These are phyloP conservation scores for Gossypioides kirkii DNA, from an alignment of 345 rosid species.

Conservation along the genomic window DNA sequence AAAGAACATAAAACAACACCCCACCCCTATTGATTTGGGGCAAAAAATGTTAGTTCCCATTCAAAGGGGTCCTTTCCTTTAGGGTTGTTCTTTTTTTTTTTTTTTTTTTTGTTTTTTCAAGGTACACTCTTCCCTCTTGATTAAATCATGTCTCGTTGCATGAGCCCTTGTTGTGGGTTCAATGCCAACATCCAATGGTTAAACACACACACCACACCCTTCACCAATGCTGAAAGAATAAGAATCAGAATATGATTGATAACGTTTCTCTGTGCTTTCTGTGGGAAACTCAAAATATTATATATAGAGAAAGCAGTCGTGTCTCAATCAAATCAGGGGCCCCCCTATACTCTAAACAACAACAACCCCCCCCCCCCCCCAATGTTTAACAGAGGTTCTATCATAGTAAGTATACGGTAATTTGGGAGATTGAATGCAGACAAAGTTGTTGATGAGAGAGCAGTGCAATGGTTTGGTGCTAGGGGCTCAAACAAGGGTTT, in stretches of 20 bases:
- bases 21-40: background rate
- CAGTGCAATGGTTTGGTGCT: no score
- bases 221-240: background rate
- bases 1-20: background rate
- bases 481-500: no score
- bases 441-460: background rate
- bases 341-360: background rate
- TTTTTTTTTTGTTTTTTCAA: no score
- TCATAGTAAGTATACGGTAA: no score
- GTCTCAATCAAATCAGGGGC: background rate
- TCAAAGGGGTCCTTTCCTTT: background rate
- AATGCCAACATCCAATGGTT: background rate
- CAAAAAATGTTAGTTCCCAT: background rate
- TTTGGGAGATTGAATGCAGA: background rate
- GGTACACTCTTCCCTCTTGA: background rate
- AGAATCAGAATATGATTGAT: background rate
- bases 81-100: background rate
- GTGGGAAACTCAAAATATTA: slow-evolving; percentile 8
- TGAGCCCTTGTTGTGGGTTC: background rate
- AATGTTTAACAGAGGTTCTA: no score
- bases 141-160: background rate
- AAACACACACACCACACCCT: background rate
- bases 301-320: background rate
- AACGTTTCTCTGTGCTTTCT: background rate
- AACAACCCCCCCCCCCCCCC: no score